Evolutionary conservation across 306 rosid species (phyloP).

Genomic region (Begonia fuchsioides): DNA sequence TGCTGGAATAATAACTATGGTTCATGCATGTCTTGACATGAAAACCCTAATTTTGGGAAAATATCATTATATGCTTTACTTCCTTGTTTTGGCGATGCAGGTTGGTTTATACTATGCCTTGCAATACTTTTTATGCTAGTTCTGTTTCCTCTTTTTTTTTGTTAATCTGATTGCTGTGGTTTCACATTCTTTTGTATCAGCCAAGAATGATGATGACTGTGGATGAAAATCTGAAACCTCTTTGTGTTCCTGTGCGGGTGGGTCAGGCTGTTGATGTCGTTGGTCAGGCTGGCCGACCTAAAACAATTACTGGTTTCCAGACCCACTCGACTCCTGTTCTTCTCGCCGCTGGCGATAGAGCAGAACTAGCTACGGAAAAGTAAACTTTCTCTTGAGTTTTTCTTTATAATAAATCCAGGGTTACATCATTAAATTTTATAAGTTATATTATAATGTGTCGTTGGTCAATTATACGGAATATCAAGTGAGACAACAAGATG

Average conservation of each 20-base stretch:
- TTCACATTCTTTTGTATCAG: slow-evolving; percentile 20
- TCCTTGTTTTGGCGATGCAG: slow-evolving; percentile 98
- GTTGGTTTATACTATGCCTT: slow-evolving; percentile 21
- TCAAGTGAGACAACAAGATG: too few relatives aligned
- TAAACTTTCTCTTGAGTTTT: slow-evolving; percentile 7
- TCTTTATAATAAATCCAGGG: background rate
- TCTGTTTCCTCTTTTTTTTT: slow-evolving; percentile 7
- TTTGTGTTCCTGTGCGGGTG: slow-evolving; percentile 80
- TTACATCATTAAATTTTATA: background rate
- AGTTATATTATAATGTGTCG: background rate
- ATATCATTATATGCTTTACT: slow-evolving; percentile 89
- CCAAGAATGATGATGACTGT: slow-evolving; percentile 96
- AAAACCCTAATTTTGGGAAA: slow-evolving; percentile 72
- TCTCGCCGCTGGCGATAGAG: slow-evolving; percentile 94
- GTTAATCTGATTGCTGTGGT: slow-evolving; percentile 4
- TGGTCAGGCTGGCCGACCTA: slow-evolving; percentile 97
- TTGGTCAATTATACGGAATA: slow-evolving; percentile 4
- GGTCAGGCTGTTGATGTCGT: slow-evolving; percentile 98
- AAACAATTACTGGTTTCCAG: slow-evolving; percentile 91
- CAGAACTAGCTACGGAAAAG: slow-evolving; percentile 96
- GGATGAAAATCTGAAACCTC: slow-evolving; percentile 70
- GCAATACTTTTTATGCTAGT: background rate
- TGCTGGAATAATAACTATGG: slow-evolving; percentile 66
- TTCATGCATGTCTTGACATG: slow-evolving; percentile 98
- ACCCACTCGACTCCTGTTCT: slow-evolving; percentile 96